Evolutionary conservation across 345 rosid genomes (phyloP), one percentile per base, ranked within the genome.

Genomic region (Ailanthus altissimus): DNA sequence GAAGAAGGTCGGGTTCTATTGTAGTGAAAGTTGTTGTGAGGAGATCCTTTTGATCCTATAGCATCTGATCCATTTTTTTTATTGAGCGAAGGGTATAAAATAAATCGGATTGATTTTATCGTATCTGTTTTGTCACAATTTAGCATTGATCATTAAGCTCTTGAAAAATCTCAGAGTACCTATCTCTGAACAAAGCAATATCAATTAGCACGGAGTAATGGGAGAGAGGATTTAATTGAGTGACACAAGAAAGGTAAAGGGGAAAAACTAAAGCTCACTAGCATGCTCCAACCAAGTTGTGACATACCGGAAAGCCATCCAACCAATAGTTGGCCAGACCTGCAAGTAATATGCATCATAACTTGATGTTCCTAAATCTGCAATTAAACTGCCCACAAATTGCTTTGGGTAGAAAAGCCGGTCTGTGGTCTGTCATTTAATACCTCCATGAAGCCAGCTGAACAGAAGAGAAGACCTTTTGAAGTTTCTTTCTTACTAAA

Each of bases 391-490:
- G 18, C 8, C 28, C 60, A 40, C 6, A 8, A 36, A 68, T 14
- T 2, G 45, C 58, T 45, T n/a, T 21, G 10, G 36, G 21, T 26
- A 32, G 10, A 40, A 16, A 25, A 42, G 25, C n/a, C n/a, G n/a
- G n/a, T n/a, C n/a, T n/a, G 10, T 6, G 20, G 28, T 53, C 38
- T 28, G 2, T 56, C 5, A 40, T 66, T 45, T 50, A 71, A 53
- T 81, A 93, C 99, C 97, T 86, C 99, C 99, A 94, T n/a, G 98
- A 93, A 49, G 98, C 86, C 61, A 91, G 77, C 64, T 94, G 99
- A 64, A 94, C 65, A 4, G 85, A 76, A 40, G 93, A 89, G 76
- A 79, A 91, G 83, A 90, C 98, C 23, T 82, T 86, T 36, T 83
- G 83, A 76, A 93, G 70, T 83, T 90, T 93, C 20, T 61, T 67